Base-by-base conservation (phyloP, 2,329 filamentous ascomycete genomes). In the Trichoderma polysporum region DNA sequence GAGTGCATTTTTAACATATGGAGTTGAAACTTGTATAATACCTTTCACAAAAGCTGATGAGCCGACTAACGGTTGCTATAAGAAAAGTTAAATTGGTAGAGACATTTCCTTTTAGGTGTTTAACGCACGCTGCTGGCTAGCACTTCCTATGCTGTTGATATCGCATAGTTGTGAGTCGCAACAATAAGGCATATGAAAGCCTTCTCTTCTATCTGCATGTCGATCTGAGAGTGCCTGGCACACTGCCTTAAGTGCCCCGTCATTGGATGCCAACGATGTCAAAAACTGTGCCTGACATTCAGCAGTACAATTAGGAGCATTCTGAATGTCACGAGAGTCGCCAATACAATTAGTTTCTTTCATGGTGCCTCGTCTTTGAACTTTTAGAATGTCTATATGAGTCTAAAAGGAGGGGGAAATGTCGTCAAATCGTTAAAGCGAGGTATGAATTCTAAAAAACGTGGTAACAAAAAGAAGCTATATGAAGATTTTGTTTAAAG, bases 1-100 rank as follows among this genome's bases (percentile, higher is more conserved):
- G 19, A 37, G n/a, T 37, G 39, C 37, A 7, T 41, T 8, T 25
- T 27, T 7, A n/a, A 12, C 5, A 37, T 58, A 12, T 4, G n/a
- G 31, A 56, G n/a, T 39, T 31, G 31, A 33, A 19, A 4, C 70
- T 45, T 57, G n/a, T 22, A 63, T 27, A 80, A 75, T 76, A 86
- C 85, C 81, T 81, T 71, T 82, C 78, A 66, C 84, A 87, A 64
- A 76, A 74, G 70, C 81, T 83, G 75, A 86, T 84, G 66, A 86
- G 76, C 72, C 78, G 77, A 70, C 85, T 82, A 61, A 86, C 81
- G 70, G 79, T 84, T 56, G 84, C 85, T 86, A 58, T 22, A 56
- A 53, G 25, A 52, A 50, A 9, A 50, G 15, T 60, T 49, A 60
- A 41, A 33, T 49, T 4, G 41, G 17, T 49, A n/a, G 5, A 8